Conservation (phyloP, 352 stramenopile species). For the Phytophthora pini region DNA sequence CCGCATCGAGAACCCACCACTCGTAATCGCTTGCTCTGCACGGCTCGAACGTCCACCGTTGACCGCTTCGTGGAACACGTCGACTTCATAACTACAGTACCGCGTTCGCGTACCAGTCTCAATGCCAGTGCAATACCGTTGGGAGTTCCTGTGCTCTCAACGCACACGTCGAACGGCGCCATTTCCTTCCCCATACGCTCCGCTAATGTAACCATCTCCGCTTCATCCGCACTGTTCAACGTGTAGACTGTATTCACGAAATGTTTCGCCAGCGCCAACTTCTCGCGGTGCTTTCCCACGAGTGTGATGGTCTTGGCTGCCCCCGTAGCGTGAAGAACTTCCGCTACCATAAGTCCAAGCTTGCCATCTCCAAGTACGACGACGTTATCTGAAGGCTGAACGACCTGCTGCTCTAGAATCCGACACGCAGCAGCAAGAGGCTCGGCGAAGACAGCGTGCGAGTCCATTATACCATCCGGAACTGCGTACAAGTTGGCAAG, state of each 20-base stretch:
- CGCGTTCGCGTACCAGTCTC: constrained; percentile 42
- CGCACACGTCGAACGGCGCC: constrained; percentile 61
- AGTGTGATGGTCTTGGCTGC: constrained; percentile 49
- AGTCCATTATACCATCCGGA: constrained; percentile 66
- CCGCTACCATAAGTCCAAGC: constrained; percentile 85
- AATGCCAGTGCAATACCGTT: constrained; percentile 50
- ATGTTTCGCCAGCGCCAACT: constrained; percentile 59
- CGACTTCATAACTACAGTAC: constrained; percentile 60
- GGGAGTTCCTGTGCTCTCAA: constrained; percentile 70
- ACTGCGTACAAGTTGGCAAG: constrained; percentile 86
- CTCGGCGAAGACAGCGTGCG: constrained; percentile 85
- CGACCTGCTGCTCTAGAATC: constrained; percentile 85
- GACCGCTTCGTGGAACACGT: constrained; percentile 50
- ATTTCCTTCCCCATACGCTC: constrained; percentile 28
- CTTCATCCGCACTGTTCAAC: constrained; percentile 28
- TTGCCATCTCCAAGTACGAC: constrained; percentile 91
- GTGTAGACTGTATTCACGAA: constrained; percentile 46
- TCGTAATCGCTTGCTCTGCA: constrained; percentile 54
- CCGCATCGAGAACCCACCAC: constrained; percentile 75
- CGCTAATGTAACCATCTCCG: constrained; percentile 29
- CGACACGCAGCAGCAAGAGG: constrained; percentile 87
- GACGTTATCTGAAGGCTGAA: constrained; percentile 62
- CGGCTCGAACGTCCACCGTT: constrained; percentile 28
- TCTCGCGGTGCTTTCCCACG: constrained; percentile 66
- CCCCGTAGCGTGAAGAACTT: constrained; percentile 63